Conservation (phyloP, 257 asterid genomes). For the Paraleonurus japonicus region DNA sequence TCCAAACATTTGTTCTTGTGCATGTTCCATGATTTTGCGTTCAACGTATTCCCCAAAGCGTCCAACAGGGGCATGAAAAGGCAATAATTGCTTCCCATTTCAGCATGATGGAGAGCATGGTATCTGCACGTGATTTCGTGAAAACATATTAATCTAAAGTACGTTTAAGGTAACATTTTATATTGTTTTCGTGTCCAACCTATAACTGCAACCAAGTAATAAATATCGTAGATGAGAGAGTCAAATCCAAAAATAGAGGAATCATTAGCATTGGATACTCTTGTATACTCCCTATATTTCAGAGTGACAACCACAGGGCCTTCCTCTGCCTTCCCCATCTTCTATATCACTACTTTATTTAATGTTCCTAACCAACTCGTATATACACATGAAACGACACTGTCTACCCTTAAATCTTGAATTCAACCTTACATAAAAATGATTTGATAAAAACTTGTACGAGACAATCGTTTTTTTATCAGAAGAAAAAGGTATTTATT, state of each 20-base stretch:
- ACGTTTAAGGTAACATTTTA: not conserved
- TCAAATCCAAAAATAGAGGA: not conserved
- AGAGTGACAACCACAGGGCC: not conserved
- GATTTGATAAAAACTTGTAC: not conserved
- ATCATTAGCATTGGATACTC: not conserved
- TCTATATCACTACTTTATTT: not conserved
- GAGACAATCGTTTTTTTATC: too few species aligned
- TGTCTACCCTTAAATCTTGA: not conserved
- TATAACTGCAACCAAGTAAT: not conserved
- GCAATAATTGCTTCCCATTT: conserved; percentile 63
- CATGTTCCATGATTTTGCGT: conserved; percentile 67
- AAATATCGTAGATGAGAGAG: not conserved
- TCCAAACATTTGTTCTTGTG: conserved; percentile 53
- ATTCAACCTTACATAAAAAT: not conserved
- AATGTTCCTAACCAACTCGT: conserved; percentile 8
- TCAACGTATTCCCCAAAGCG: conserved; percentile 70
- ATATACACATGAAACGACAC: not conserved
- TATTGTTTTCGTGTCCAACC: not conserved
- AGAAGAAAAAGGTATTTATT: too few species aligned
- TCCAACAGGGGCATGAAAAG: conserved; percentile 88
- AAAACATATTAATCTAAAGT: not conserved
- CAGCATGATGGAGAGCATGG: conserved; percentile 73
- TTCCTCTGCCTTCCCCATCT: not conserved
- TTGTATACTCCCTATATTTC: not conserved
- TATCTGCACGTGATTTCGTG: conserved; percentile 43